A percentile compares a stretch with the other conserved stretches of the same genome.
phyloP scores from a whole-genome alignment of 257 asterid genomes.

The Nicotiana noctiflora region DNA sequence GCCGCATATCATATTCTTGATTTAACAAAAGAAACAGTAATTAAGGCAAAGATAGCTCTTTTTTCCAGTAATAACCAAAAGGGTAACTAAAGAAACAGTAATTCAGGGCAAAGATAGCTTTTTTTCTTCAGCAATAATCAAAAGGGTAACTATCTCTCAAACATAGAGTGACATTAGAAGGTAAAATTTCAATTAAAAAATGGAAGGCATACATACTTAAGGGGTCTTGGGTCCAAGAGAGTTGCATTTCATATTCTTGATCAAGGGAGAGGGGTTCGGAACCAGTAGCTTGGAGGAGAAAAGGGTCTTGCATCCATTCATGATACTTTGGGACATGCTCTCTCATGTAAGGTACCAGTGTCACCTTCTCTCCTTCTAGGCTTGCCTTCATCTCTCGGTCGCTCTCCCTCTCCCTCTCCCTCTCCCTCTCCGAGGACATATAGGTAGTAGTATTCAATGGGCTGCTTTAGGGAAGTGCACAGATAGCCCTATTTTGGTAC shows the following conservation, averaged over 20 bases:
- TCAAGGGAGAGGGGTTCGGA: slow-evolving; percentile 81
- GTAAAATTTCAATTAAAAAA: background rate
- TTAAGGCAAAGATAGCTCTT: background rate
- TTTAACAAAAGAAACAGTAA: background rate
- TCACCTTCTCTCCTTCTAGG: slow-evolving; percentile 69
- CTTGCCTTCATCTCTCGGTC: slow-evolving; percentile 43
- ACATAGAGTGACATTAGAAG: background rate
- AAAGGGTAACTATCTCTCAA: background rate
- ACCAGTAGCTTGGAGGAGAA: slow-evolving; percentile 84
- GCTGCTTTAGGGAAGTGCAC: too few species aligned
- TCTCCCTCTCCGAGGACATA: background rate
- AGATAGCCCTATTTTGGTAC: too few species aligned
- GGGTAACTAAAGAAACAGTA: background rate
- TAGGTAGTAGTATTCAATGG: background rate
- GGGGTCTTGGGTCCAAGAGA: slow-evolving; percentile 81
- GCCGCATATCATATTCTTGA: background rate
- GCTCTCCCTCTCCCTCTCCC: background rate
- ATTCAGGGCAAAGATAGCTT: background rate
- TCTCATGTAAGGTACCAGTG: slow-evolving; percentile 79
- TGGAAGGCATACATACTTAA: slow-evolving; percentile 46
- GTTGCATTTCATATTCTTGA: slow-evolving; percentile 81
- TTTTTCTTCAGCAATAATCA: background rate
- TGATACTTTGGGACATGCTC: slow-evolving; percentile 86
- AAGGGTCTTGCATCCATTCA: slow-evolving; percentile 85
- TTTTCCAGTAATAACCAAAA: background rate